Base-by-base conservation (phyloP, 75 land plant species). In the Picea glauca region DNA sequence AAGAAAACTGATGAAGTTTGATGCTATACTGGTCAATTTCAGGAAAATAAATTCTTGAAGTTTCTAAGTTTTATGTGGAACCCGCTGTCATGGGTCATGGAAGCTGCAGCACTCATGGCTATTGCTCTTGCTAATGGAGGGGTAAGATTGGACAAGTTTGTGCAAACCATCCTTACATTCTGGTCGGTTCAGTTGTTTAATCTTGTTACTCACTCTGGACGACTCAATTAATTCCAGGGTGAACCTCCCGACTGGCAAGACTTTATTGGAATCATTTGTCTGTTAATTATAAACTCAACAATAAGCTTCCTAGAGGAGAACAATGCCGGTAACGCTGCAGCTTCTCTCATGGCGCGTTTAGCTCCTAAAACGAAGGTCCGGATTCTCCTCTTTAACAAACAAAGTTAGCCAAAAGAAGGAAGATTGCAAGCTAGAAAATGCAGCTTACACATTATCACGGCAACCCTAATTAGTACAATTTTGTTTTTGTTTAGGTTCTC, bases 291-390 rank as follows among this genome's bases (percentile, higher is more conserved):
- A 78, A 93, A 93, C 40, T 93, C 95, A 12, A 93, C 95, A 1
- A 93, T 93, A n/a, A 89, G 90, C 75, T 93, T 93, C 64, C 81
- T 93, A 21, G 95, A 93, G 62, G 95, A 93, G 84, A 93, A 93
- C 68, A 93, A 93, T 80, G 95, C 95, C 14, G 95, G 95, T 6
- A 91, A 91, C 76, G 90, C 95, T 38, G 26, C 40, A 38, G 40
- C 1, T 38, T 1, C 40, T 1, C 40, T 93, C n/a, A 93, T 91
- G 93, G 95, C 93, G 26, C 82, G 85, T 61, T 83, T 93, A 50
- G 93, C 95, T 70, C 95, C 95, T 13, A 91, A 93, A 76, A 87
- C 89, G 4, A 93, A 79, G 90, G 93, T 93, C 7, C 57, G 73
- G 13, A 30, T 32, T 62, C 65, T 73, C 54, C 54, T 23, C 20